These are phyloP conservation scores for Ophiognomonia clavigignenti-juglandacearum DNA, from an alignment of 2,329 filamentous ascomycete genomes.

Conservation along the genomic window DNA sequence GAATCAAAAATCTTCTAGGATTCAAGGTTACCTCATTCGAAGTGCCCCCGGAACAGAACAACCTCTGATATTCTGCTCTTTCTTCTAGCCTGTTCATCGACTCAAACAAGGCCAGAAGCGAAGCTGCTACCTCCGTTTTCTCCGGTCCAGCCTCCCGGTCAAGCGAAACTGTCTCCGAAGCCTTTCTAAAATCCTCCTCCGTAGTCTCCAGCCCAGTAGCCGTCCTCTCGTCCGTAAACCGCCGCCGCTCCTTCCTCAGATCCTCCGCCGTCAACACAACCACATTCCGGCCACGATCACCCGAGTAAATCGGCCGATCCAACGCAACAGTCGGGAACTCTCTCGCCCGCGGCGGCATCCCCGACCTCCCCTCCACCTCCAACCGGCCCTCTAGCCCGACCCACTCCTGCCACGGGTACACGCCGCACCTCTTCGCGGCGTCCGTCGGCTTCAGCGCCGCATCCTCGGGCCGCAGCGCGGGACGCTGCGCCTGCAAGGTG, in stretches of 20 bases:
- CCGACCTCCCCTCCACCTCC: neutral
- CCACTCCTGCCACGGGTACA: conserved; percentile 3
- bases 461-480: conserved; percentile 3
- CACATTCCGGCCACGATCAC: neutral
- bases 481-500: neutral
- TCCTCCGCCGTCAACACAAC: neutral
- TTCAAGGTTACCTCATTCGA: conserved; percentile 8
- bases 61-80: conserved; percentile 11
- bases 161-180: neutral
- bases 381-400: neutral
- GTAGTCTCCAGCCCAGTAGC: neutral
- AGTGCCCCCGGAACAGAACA: conserved; percentile 2
- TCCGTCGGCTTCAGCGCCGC: neutral
- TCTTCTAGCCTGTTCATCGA: neutral
- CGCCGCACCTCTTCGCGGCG: conserved; percentile 3
- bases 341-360: neutral
- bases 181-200: neutral
- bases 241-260: neutral
- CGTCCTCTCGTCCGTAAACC: neutral
- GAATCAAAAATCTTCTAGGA: neutral
- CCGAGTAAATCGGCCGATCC: neutral
- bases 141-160: neutral
- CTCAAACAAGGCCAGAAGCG: neutral
- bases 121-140: neutral
- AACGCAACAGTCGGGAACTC: conserved; percentile 3